Evolutionary conservation across 2,329 filamentous ascomycete species (phyloP), one percentile per base, ranked within the genome.

Genomic region (Pseudocercospora macadamiae): DNA sequence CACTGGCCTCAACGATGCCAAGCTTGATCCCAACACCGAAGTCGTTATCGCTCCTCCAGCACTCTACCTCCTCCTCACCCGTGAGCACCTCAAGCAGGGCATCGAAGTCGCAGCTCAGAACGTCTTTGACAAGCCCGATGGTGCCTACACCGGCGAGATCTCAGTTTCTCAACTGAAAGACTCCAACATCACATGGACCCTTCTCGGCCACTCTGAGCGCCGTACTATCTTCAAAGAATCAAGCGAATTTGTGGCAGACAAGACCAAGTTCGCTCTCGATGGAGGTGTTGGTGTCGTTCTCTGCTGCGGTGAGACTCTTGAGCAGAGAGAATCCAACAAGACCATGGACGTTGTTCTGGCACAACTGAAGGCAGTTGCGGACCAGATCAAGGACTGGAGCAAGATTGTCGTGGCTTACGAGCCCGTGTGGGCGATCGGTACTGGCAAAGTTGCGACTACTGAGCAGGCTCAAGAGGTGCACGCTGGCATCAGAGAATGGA

Each of bases 321-420:
- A 96, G 85, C 88, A 96, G 82, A 89, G 93, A 68, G 93, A 97
- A 83, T 83, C 85, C 64, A 83, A 84, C 76, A 88, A 90, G 83
- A 97, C 93, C 65, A 89, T 96, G 73, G 86, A 90, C 51, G 89
- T 95, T 64, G 89, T 96, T 71, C 95, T 89, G 70, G 81, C 80
- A 67, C 95, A 99, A 83, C 86, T 99, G 70, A 84, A 86, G 65
- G 92, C 92, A 66, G 90, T 93, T 66, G 85, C 86, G 57, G 88
- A 92, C 76, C 83, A 89, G 82, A 81, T 91, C 74, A 81, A 86
- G 71, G 90, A 96, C 81, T 99, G 95, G 95, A 85, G 82, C 73
- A 95, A 95, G 83, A 86, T 99, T 66, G 95, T 99, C 75, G 85
- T 99, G 72, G 95, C 95, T 73, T 99, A 99, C 80, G 95, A 99